Evolutionary conservation across 75 land plant species (phyloP).

Genomic region (Picea sitchensis): DNA sequence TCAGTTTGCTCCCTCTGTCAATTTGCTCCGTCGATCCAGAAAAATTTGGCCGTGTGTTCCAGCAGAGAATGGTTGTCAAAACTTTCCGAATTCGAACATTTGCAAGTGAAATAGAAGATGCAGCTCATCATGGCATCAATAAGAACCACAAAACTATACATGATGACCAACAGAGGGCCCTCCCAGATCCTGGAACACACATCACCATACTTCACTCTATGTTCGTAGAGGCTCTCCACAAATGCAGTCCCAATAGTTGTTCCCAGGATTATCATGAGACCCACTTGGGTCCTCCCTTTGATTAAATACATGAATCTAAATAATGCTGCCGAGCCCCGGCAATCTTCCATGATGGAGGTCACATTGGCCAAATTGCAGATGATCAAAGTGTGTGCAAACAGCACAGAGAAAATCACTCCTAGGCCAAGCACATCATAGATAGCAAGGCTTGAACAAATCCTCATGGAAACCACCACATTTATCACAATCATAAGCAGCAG

Average conservation of each 20-base stretch:
- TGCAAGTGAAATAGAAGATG: constrained; percentile 88
- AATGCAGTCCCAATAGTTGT: constrained; percentile 57
- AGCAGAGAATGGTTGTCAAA: constrained; percentile 3
- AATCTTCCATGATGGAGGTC: constrained; percentile 69
- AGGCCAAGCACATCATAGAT: too few relatives aligned
- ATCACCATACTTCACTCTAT: constrained; percentile 72
- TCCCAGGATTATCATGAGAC: constrained; percentile 64
- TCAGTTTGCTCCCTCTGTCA: too few relatives aligned
- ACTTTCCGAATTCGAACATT: constrained; percentile 35
- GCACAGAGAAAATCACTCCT: too few relatives aligned
- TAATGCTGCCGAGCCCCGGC: constrained; percentile 28
- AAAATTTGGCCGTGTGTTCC: background rate
- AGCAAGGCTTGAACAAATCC: too few relatives aligned
- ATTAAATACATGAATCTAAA: too few relatives aligned
- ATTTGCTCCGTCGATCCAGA: too few relatives aligned
- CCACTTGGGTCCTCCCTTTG: background rate
- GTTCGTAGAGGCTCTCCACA: constrained; percentile 75
- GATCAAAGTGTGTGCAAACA: constrained; percentile 37
- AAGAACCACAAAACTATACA: constrained; percentile 23
- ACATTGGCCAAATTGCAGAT: constrained; percentile 64
- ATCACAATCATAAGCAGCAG: too few relatives aligned
- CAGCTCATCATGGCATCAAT: constrained; percentile 84
- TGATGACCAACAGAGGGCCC: constrained; percentile 9
- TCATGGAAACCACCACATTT: too few relatives aligned
- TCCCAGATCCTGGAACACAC: constrained; percentile 77